Base-by-base conservation (phyloP, 495 filamentous ascomycete species). In the Tuber indicum region DNA sequence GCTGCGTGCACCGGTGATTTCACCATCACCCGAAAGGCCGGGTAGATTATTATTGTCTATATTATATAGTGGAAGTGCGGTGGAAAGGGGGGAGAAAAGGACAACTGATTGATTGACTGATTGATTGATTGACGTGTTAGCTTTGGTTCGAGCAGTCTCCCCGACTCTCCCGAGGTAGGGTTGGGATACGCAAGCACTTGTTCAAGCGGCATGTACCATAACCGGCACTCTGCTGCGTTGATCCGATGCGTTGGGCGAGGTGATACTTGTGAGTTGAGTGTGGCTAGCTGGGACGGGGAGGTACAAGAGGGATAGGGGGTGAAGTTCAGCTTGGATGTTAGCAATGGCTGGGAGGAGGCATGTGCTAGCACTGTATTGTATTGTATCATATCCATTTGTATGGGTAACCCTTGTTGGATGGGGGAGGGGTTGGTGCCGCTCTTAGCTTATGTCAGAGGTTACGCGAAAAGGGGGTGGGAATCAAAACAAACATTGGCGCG, bases 201-300 rank as follows among this genome's bases (percentile, higher is more conserved):
- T 23, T 58, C 9, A n/a, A 66, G 52, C 26, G 23, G 49, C 49
- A 58, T n/a, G 49, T 58, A 12, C 58, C 58, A 32, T 66, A 66
- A 66, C n/a, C 21, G 10, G 19, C 5, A 21, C 47, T 49, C 47
- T 36, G 58, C 58, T 66, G 58, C 26, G 4, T 66, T 66, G 1
- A 66, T 32, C 58, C 26, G 58, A 66, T 66, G 58, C 58, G 58
- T 62, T 62, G 52, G 52, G n/a, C 16, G 2, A 58, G 23, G 52
- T 26, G 52, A 58, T 26, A 26, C 32, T 32, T 32, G 32, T 32
- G 32, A 26, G 52, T 32, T 62, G 16, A 36, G 58, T 66, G 58
- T 66, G 58, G 58, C 58, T 32, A 36, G 58, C 58, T 66, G 58
- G 58, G 58, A 66, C 58, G 58, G 58, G 58, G 58, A 66, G 58